phyloP scores from a whole-genome alignment of 805 yeast species.

The Candida koratica region DNA sequence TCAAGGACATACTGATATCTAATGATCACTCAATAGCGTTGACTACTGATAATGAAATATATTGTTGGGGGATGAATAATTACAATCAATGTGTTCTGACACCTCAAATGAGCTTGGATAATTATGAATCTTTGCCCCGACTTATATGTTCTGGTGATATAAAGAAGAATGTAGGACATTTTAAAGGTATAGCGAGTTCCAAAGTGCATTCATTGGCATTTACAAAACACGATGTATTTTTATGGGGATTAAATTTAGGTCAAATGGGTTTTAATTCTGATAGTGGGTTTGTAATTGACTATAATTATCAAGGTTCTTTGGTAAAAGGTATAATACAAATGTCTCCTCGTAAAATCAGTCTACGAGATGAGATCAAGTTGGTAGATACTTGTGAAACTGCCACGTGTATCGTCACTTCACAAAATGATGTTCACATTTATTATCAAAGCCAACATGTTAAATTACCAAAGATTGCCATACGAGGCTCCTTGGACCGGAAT shows the following conservation, averaged over 20 bases:
- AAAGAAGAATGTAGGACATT: conserved; percentile 23
- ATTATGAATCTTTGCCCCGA: conserved; percentile 37
- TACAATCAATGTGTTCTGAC: conserved; percentile 56
- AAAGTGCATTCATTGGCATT: conserved; percentile 65
- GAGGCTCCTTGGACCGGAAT: conserved; percentile 35
- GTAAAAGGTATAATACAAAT: conserved; percentile 37
- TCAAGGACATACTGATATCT: conserved; percentile 45
- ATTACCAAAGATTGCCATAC: conserved; percentile 36
- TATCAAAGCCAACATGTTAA: conserved; percentile 55
- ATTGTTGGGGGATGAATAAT: conserved; percentile 76
- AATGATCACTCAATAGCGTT: conserved; percentile 66
- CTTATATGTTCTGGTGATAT: conserved; percentile 42
- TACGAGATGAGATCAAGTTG: conserved; percentile 49
- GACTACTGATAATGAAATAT: conserved; percentile 50
- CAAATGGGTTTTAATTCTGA: conserved; percentile 60
- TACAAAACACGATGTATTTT: conserved; percentile 43
- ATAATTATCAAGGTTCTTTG: conserved; percentile 24
- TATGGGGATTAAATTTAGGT: conserved; percentile 82
- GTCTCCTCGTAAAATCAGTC: conserved; percentile 38
- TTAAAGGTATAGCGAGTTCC: conserved; percentile 56
- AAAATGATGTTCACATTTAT: conserved; percentile 61
- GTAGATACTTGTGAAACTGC: conserved; percentile 64
- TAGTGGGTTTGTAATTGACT: conserved; percentile 18
- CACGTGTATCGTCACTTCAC: conserved; percentile 59
- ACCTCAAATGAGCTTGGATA: conserved; percentile 18